Evolutionary conservation across 1,139 yeast genomes (phyloP).

Genomic region (Lodderomyces orthopsilosis): DNA sequence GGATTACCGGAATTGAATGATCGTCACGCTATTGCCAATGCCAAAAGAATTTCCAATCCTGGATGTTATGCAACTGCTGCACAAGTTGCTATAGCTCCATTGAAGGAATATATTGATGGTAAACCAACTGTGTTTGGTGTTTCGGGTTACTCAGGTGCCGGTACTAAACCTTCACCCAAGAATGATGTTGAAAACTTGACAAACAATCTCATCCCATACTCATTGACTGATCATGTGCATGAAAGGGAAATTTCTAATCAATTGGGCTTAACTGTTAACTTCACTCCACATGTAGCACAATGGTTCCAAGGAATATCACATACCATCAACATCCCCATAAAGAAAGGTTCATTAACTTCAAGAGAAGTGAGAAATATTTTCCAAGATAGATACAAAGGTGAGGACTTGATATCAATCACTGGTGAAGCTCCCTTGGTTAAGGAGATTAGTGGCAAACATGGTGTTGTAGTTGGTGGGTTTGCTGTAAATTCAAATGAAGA

Average conservation of each 20-base stretch:
- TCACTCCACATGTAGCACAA: slow-evolving; percentile 96
- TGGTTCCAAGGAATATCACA: slow-evolving; percentile 99
- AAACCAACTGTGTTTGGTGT: slow-evolving; percentile 89
- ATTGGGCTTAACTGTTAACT: slow-evolving; percentile 76
- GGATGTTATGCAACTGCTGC: slow-evolving; percentile 99
- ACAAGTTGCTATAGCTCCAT: slow-evolving; percentile 88
- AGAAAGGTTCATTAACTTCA: slow-evolving; percentile 63
- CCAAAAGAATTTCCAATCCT: slow-evolving; percentile 89
- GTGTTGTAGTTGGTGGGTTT: slow-evolving; percentile 92
- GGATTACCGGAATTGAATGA: slow-evolving; percentile 85
- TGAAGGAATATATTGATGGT: slow-evolving; percentile 60
- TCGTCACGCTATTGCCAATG: slow-evolving; percentile 63
- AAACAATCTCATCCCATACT: slow-evolving; percentile 90
- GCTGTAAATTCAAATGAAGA: slow-evolving; percentile 86
- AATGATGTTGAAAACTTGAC: slow-evolving; percentile 73
- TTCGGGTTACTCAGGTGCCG: slow-evolving; percentile 98
- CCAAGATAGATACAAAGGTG: slow-evolving; percentile 87
- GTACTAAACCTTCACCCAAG: slow-evolving; percentile 96
- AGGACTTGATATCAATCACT: slow-evolving; percentile 75
- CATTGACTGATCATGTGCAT: slow-evolving; percentile 94
- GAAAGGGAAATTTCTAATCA: slow-evolving; percentile 87
- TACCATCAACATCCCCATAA: slow-evolving; percentile 87
- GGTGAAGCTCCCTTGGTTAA: slow-evolving; percentile 92
- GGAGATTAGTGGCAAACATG: slow-evolving; percentile 91
- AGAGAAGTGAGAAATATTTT: slow-evolving; percentile 82